Base-by-base conservation (phyloP, 2,329 filamentous ascomycete species). In the Aureobasidium uvarum region DNA sequence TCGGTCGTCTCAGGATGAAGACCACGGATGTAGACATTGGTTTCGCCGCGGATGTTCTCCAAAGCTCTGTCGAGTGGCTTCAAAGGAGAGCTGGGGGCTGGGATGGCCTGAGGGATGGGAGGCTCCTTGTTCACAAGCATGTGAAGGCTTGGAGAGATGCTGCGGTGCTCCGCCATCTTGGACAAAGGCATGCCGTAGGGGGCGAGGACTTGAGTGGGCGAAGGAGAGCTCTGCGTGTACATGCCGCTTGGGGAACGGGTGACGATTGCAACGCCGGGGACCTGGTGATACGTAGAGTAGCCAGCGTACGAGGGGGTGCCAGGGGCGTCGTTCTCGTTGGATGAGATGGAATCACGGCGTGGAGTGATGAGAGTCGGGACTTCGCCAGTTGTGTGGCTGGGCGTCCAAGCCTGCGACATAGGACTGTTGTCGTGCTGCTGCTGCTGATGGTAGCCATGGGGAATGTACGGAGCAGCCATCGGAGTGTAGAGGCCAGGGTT, bases 21-120 rank as follows among this genome's bases (percentile, higher is more conserved):
- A 20, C 96, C 96, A 67, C 95, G 91, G 69, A 99, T 97, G 81
- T 99, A 99, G 69, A 99, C 94, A 73, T 99, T 99, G 69, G 92
- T 95, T 74, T 98, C 96, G 51, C 93, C 93, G 55, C 90, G 95
- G 66, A 92, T 90, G 73, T 98, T 98, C 79, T 96, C 91, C 56
- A 99, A 83, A 74, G 93, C 96, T 77, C 96, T 93, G 69, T 96
- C 94, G 33, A 98, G 85, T 48, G 90, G 93, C 83, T 96, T 91
- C 80, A 91, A 86, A 72, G 90, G 90, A 66, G 94, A 93, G 28
- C 88, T 89, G 33, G 92, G 91, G 66, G 95, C 94, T 18, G 94
- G 94, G 52, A 99, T 93, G 59, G 95, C 94, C 68, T 86, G 85
- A 23, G 95, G 95, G 68, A 99, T 90, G 0, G 87, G 78, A 20